Percentiles rank a stretch among this genome's conserved stretches.
phyloP scores from a whole-genome alignment of 139 green algal species.

The Chlorella sp. region DNA sequence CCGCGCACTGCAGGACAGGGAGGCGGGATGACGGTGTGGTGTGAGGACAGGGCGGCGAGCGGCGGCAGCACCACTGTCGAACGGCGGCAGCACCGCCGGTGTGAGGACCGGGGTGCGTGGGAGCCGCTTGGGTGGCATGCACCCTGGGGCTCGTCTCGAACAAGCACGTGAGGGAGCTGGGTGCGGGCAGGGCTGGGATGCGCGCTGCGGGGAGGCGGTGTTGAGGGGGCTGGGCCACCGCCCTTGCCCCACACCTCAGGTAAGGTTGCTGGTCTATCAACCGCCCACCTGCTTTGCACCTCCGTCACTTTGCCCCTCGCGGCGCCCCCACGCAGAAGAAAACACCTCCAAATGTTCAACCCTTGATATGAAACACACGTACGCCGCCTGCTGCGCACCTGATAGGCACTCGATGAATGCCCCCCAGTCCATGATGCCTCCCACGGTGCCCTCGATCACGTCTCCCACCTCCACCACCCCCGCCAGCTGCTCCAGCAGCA shows the following conservation, averaged over 20 bases:
- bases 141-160: too few relatives aligned
- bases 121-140: too few relatives aligned
- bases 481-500: conserved; percentile 51
- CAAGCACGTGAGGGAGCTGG: neutral
- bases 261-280: too few relatives aligned
- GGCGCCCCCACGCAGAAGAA: too few relatives aligned
- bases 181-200: neutral
- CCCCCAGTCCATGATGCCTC: conserved; percentile 55
- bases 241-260: too few relatives aligned
- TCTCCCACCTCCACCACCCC: conserved; percentile 44
- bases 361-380: too few relatives aligned
- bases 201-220: neutral
- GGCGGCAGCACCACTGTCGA: neutral
- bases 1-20: neutral
- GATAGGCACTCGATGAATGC: conserved; percentile 59
- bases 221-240: neutral
- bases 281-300: too few relatives aligned
- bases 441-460: conserved; percentile 51
- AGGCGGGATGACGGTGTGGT: neutral
- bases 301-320: too few relatives aligned
- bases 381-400: neutral
- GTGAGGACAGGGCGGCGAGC: neutral
- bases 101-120: neutral
- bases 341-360: too few relatives aligned
- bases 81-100: neutral